Evolutionary conservation across 495 filamentous ascomycete genomes (phyloP), one percentile per base, ranked within the genome.

Genomic region (Cudoniella acicularis): DNA sequence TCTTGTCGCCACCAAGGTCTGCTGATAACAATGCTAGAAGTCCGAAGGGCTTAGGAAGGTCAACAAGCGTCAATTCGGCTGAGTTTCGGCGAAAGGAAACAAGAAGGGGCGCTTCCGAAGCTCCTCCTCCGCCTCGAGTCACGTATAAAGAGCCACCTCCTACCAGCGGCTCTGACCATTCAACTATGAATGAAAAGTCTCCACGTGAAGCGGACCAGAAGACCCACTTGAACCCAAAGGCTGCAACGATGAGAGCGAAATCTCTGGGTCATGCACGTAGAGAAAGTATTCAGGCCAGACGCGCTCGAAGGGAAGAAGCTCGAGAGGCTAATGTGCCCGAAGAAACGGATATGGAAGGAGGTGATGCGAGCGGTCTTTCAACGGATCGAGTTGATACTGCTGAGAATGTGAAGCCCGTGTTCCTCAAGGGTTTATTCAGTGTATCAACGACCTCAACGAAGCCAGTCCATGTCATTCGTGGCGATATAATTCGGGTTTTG

Each of bases 401-500:
- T 64, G 79, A 88, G 61, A 75, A 85, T 41, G 83, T 87, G 43
- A 98, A 96, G 67, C 95, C 95, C 1, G 94, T 98, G 23, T 99
- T 87, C 68, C 83, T 99, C 23, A 99, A 99, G 71, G 94, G 94
- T 21, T 83, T 99, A 22, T 99, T 99, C 77, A 97, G 92, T 68
- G 94, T 98, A 30, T 92, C 90, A 3, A 99, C 94, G 0, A 99
- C 94, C 1, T 96, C 92, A 63, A 95, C 87, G 65, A 94, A 92
- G 63, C 90, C 95, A 1, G 79, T 98, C 20, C 69, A 83, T 2
- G 80, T 88, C 60, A 98, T 98, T 60, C 85, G 93, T 42, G 77
- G 83, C 16, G 94, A 99, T 68, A 93, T 99, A 67, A 94, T 96
- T 68, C 83, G 92, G 25, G 94, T 97, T 11, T 73, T 99, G 20